phyloP scores from a whole-genome alignment of 164 flowering plant genomes.

The Stephania japonica region DNA sequence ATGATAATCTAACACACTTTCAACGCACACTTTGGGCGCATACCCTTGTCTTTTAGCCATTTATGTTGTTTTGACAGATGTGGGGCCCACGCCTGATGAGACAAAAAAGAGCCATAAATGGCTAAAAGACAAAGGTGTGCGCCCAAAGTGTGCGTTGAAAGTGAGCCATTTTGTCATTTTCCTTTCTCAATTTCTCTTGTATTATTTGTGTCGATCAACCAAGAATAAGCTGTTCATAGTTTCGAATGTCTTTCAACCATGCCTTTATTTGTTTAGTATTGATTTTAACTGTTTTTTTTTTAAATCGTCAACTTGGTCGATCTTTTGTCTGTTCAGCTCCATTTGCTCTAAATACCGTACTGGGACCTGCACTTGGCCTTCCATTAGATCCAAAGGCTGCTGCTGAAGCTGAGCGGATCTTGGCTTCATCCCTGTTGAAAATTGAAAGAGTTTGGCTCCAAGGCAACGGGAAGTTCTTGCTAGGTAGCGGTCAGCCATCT shows the following conservation, averaged over 20 bases:
- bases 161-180: no score
- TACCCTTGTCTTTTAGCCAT: no score
- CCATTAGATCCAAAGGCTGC: constrained; percentile 53
- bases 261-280: neutral
- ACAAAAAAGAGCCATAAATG: no score
- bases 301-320: neutral
- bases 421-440: constrained; percentile 45
- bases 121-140: no score
- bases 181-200: neutral
- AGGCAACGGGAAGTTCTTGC: constrained; percentile 54
- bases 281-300: no score
- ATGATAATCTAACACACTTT: no score
- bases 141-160: no score
- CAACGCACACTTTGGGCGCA: no score
- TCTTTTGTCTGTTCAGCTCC: constrained; percentile 35
- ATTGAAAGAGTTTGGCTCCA: constrained; percentile 76
- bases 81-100: no score
- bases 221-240: neutral
- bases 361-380: constrained; percentile 61
- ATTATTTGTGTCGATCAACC: neutral
- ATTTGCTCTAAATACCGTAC: constrained; percentile 31
- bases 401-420: constrained; percentile 50
- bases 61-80: no score
- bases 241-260: neutral
- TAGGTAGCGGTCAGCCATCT: constrained; percentile 70